phyloP scores from a whole-genome alignment of 2,329 filamentous ascomycete genomes.

The Epichloe bromicola region DNA sequence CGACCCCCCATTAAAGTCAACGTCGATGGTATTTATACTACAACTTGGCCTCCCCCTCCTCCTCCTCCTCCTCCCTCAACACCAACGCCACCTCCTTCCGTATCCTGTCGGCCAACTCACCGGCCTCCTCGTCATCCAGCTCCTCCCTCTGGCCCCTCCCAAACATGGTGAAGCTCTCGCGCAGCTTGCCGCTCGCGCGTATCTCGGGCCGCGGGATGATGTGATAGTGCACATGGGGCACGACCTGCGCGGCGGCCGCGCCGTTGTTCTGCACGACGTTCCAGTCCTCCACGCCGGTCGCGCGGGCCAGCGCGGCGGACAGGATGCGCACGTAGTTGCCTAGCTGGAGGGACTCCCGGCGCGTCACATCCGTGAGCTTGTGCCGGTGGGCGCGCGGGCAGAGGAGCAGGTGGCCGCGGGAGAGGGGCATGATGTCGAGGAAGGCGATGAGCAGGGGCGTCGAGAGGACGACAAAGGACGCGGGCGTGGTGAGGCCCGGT shows the following conservation, averaged over 20 bases:
- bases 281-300: constrained; percentile 69
- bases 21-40: constrained; percentile 9
- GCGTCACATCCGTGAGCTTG: constrained; percentile 60
- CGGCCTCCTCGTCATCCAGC: constrained; percentile 63
- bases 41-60: constrained; percentile 21
- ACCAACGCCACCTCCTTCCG: constrained; percentile 36
- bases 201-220: constrained; percentile 74
- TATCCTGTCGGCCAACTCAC: constrained; percentile 41
- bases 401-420: constrained; percentile 69
- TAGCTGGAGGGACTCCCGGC: constrained; percentile 52
- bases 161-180: constrained; percentile 71
- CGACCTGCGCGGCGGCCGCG: constrained; percentile 77
- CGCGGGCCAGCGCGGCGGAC: constrained; percentile 54
- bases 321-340: constrained; percentile 58
- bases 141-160: constrained; percentile 60
- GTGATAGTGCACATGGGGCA: constrained; percentile 90
- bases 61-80: constrained; percentile 27
- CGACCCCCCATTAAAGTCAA: too few relatives aligned
- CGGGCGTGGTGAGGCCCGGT: constrained; percentile 24
- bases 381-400: constrained; percentile 64
- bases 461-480: constrained; percentile 58
- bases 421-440: constrained; percentile 84
- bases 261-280: constrained; percentile 97
- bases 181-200: constrained; percentile 36
- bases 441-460: constrained; percentile 72